phyloP scores from a whole-genome alignment of 805 yeast genomes.

The Candida sanyiensis region DNA sequence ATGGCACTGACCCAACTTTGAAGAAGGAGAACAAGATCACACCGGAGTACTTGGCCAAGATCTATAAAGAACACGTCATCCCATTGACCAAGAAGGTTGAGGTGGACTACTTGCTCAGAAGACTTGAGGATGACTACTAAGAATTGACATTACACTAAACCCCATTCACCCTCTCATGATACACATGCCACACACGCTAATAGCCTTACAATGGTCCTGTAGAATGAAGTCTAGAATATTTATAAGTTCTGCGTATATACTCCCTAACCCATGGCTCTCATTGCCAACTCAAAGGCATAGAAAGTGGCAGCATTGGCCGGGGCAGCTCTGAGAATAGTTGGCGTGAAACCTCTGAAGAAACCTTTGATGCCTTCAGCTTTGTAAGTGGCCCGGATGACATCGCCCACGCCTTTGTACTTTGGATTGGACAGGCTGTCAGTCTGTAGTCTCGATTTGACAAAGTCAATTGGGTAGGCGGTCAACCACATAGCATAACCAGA shows the following conservation, averaged over 20 bases:
- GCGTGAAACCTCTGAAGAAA: slow-evolving; percentile 85
- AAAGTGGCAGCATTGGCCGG: slow-evolving; percentile 98
- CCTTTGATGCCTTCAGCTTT: slow-evolving; percentile 64
- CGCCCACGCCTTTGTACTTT: slow-evolving; percentile 48
- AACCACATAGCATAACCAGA: slow-evolving; percentile 91
- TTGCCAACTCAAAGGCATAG: slow-evolving; percentile 84
- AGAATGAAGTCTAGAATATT: too few species aligned
- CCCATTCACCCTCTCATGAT: too few species aligned
- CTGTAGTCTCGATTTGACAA: slow-evolving; percentile 85
- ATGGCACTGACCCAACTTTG: slow-evolving; percentile 84
- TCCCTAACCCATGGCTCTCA: slow-evolving; percentile 48
- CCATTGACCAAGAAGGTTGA: slow-evolving; percentile 95
- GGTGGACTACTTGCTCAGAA: slow-evolving; percentile 79
- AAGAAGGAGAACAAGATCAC: slow-evolving; percentile 65
- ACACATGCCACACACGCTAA: too few species aligned
- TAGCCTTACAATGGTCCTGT: too few species aligned
- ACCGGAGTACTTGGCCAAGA: slow-evolving; percentile 74
- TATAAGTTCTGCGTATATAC: too few species aligned
- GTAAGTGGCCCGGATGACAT: slow-evolving; percentile 51
- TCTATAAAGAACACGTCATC: slow-evolving; percentile 83
- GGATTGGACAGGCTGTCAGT: slow-evolving; percentile 60
- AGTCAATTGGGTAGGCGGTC: slow-evolving; percentile 81
- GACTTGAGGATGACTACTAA: slow-evolving; percentile 60
- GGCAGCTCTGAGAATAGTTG: slow-evolving; percentile 92
- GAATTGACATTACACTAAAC: too few species aligned